These are phyloP conservation scores for Suillus luteus DNA, from an alignment of 768 basidiomycete species.

Conservation along the genomic window DNA sequence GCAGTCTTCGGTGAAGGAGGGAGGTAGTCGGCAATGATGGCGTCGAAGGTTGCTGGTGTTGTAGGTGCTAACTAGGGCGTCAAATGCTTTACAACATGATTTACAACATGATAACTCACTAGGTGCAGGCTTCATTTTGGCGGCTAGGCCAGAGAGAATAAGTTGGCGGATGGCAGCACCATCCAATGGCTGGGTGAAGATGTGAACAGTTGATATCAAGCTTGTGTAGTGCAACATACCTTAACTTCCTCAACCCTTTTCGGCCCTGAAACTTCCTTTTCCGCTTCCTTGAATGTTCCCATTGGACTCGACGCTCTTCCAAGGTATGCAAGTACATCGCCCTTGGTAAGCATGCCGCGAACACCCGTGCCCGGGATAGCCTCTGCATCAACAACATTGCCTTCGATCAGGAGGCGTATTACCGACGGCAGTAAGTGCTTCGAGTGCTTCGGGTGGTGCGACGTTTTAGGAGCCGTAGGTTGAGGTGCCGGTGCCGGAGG, in stretches of 20 bases:
- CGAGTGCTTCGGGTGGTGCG: slow-evolving; percentile 47
- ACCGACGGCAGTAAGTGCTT: slow-evolving; percentile 91
- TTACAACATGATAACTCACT: slow-evolving; percentile 38
- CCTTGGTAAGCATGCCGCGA: slow-evolving; percentile 94
- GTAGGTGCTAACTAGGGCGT: slow-evolving; percentile 37
- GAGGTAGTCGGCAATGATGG: slow-evolving; percentile 73
- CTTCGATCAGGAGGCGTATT: slow-evolving; percentile 68
- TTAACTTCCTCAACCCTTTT: slow-evolving; percentile 41
- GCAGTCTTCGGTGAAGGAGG: slow-evolving; percentile 34
- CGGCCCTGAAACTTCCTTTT: slow-evolving; percentile 27
- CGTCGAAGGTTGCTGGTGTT: slow-evolving; percentile 62
- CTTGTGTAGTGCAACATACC: slow-evolving; percentile 29
- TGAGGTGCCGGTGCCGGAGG: slow-evolving; percentile 23
- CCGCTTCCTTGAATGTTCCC: slow-evolving; percentile 67
- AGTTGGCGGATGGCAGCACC: slow-evolving; percentile 64
- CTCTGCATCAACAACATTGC: slow-evolving; percentile 54
- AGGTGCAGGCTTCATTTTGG: slow-evolving; percentile 52
- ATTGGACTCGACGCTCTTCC: slow-evolving; percentile 80
- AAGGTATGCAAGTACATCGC: slow-evolving; percentile 85
- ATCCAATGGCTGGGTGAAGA: slow-evolving; percentile 50
- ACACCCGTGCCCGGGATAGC: slow-evolving; percentile 87
- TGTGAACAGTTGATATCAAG: background rate
- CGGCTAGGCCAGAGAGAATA: slow-evolving; percentile 61
- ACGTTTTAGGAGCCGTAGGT: slow-evolving; percentile 36
- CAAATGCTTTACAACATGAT: background rate